phyloP scores from a whole-genome alignment of 140 eudicot species.

The Stevia rebaudiana region DNA sequence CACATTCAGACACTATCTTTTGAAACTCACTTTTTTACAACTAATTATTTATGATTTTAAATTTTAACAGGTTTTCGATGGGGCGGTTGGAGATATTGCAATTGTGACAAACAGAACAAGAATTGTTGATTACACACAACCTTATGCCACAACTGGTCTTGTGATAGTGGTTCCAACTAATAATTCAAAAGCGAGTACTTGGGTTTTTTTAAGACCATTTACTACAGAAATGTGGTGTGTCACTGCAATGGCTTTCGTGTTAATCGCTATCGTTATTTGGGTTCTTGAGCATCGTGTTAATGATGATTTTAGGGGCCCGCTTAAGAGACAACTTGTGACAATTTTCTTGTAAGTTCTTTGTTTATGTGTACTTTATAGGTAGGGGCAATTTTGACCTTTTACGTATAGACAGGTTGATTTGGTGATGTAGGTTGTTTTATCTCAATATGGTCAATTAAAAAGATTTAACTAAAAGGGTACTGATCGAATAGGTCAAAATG shows the following conservation, averaged over 20 bases:
- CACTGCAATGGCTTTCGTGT: conserved; percentile 44
- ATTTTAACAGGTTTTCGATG: conserved; percentile 49
- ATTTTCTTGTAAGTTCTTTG: conserved; percentile 43
- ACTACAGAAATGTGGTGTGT: conserved; percentile 57
- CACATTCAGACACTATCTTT: not conserved
- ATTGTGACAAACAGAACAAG: conserved; percentile 59
- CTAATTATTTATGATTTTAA: not conserved
- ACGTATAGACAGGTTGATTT: not conserved
- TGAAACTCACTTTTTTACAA: not conserved
- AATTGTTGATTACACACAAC: conserved; percentile 70
- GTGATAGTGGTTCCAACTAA: conserved; percentile 56
- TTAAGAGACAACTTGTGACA: conserved; percentile 46
- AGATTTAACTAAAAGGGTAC: not conserved
- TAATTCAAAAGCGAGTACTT: conserved; percentile 41
- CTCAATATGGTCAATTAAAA: not conserved
- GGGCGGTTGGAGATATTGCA: conserved; percentile 73
- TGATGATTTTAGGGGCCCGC: conserved; percentile 71
- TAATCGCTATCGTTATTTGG: conserved; percentile 61
- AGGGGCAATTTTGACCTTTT: not conserved
- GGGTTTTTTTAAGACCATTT: conserved; percentile 76
- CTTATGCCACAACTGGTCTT: conserved; percentile 56
- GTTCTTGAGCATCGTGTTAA: conserved; percentile 76
- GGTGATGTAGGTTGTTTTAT: not conserved
- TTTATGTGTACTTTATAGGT: not conserved
- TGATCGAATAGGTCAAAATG: not conserved